Base-by-base conservation (phyloP, 1,284 basidiomycete genomes). In the Rhodotorula sp. region DNA sequence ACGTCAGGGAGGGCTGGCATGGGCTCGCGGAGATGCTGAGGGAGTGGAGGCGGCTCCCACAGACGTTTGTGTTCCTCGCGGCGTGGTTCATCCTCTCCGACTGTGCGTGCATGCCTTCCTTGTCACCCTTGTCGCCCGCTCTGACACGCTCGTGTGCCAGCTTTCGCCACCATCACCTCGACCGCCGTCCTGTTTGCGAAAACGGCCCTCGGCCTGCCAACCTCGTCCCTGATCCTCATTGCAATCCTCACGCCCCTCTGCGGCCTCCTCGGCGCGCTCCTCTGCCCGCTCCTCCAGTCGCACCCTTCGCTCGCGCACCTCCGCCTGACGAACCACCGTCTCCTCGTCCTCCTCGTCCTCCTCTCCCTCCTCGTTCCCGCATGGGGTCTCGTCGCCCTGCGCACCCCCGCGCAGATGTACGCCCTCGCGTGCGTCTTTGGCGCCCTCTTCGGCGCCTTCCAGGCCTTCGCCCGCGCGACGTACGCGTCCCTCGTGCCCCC, bases 41-140 rank as follows among this genome's bases (percentile, higher is more conserved):
- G 9, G 67, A 74, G 34, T 78, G 71, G 62, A 59, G 74, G 17
- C 39, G 61, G 27, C 62, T 78, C n/a, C 76, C 76, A 2, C 50
- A 62, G 78, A 91, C 93, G 0, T 97, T 94, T 83, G 85, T 86
- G 70, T 95, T 92, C 78, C 88, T 96, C 53, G 85, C 89, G 8
- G 91, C 94, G 0, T 96, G 94, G 92, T 93, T 96, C 80, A 85
- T 96, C 22, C 86, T 97, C 41, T 92, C 91, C 1, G 93, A 96
- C 79, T 91, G 91, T 91, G 41, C 29, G 71, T 61, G 2, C 37
- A 22, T 41, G 37, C n/a, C 6, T 8, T 54, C 9, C 34, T 48
- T 27, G 46, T 32, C 3, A 13, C n/a, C 48, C 19, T 10, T n/a
- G 13, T 8, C 1, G 19, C 13, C 54, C 22, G 34, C 25, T 10